Percentiles rank a stretch among this genome's conserved stretches.
Evolutionary conservation across 2,329 filamentous ascomycete species (phyloP).

Genomic region (Monosporascus sp.): DNA sequence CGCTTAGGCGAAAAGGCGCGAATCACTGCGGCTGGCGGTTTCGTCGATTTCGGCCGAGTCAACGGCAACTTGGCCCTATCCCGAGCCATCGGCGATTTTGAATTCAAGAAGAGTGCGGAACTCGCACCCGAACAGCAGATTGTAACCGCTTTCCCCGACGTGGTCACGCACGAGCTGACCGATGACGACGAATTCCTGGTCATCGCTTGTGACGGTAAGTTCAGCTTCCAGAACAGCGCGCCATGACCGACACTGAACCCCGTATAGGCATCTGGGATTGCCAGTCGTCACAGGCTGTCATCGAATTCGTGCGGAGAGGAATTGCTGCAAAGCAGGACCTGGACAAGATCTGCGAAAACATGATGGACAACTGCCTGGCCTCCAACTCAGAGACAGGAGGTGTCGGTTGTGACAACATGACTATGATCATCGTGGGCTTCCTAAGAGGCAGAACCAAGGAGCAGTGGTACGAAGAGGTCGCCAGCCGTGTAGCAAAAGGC

Average conservation of each 20-base stretch:
- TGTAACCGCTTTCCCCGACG: constrained; percentile 93
- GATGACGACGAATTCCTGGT: constrained; percentile 96
- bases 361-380: constrained; percentile 99
- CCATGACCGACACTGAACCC: constrained; percentile 5
- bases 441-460: constrained; percentile 90
- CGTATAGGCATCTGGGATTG: constrained; percentile 94
- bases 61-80: constrained; percentile 97
- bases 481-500: constrained; percentile 87
- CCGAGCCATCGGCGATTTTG: constrained; percentile 96
- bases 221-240: background rate
- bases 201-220: constrained; percentile 84
- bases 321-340: constrained; percentile 96
- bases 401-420: constrained; percentile 99
- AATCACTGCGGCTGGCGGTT: constrained; percentile 92
- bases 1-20: constrained; percentile 84
- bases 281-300: constrained; percentile 93
- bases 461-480: constrained; percentile 97
- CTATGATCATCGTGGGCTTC: constrained; percentile 86
- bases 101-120: constrained; percentile 99
- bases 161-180: constrained; percentile 82
- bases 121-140: constrained; percentile 98
- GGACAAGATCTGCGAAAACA: constrained; percentile 95
- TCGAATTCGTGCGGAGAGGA: constrained; percentile 94
- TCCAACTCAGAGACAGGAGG: constrained; percentile 97
- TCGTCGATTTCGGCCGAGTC: constrained; percentile 96